Conservation (phyloP, 805 yeast genomes). For the Debaryomyces castellii region DNA sequence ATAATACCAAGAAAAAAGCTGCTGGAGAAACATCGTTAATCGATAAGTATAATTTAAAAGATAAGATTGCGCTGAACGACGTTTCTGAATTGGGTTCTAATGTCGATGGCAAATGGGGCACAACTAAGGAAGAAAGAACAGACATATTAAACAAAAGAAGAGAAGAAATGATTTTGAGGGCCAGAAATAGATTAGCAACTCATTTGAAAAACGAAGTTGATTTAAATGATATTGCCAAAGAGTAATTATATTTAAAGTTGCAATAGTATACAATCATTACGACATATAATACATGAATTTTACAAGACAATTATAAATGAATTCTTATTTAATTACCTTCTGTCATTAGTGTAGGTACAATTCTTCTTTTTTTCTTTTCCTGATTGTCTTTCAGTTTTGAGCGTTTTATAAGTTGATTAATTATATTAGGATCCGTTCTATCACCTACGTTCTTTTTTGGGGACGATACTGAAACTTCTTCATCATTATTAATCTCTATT, state of each 20-base stretch:
- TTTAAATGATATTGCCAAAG: neutral
- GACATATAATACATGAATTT: neutral
- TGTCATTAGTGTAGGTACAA: conserved; percentile 32
- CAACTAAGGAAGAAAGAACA: conserved; percentile 18
- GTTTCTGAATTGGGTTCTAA: neutral
- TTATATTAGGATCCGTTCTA: neutral
- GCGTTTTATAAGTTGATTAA: neutral
- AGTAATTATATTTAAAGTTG: neutral
- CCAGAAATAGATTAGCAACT: conserved; percentile 48
- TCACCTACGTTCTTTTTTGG: neutral
- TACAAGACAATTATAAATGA: neutral
- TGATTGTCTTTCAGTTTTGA: neutral
- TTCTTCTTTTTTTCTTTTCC: conserved; percentile 26
- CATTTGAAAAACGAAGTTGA: conserved; percentile 29
- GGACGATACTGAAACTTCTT: neutral
- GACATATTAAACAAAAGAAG: conserved; percentile 27
- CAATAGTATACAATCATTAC: too few relatives aligned
- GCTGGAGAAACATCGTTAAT: conserved; percentile 25
- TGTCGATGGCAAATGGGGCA: conserved; percentile 33
- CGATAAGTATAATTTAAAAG: conserved; percentile 45
- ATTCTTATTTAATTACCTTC: conserved; percentile 1
- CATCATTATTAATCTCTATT: neutral
- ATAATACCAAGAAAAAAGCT: conserved; percentile 11
- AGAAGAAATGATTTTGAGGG: conserved; percentile 42
- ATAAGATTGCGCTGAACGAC: conserved; percentile 17